phyloP scores from a whole-genome alignment of 306 rosid species.

The Cucurbita pepo region DNA sequence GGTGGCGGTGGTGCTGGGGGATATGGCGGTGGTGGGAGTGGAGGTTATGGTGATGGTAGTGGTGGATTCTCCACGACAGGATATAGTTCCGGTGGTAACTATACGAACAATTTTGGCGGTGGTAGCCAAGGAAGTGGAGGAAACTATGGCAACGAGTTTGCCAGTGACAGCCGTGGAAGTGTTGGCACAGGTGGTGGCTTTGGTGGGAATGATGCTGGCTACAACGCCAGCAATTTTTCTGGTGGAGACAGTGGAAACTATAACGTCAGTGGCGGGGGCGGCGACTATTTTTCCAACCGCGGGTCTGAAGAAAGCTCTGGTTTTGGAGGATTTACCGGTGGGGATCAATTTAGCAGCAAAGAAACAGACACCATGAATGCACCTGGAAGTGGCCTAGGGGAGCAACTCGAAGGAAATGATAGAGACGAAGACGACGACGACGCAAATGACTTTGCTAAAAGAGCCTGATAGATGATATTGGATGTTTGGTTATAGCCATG shows the following conservation, averaged over 20 bases:
- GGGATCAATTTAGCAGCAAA: constrained; percentile 10
- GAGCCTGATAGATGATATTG: constrained; percentile 32
- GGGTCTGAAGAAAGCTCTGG: constrained; percentile 14
- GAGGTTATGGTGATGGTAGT: constrained; percentile 15
- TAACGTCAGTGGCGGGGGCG: not conserved
- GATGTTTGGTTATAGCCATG: not conserved
- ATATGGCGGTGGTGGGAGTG: constrained; percentile 10
- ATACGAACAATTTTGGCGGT: constrained; percentile 21
- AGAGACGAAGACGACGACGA: constrained; percentile 36
- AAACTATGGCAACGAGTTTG: constrained; percentile 11
- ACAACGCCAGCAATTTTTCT: constrained; percentile 10
- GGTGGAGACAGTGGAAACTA: constrained; percentile 8
- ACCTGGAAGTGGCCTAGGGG: constrained; percentile 13
- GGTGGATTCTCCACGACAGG: constrained; percentile 8
- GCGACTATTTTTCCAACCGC: constrained; percentile 1
- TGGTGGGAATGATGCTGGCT: constrained; percentile 17
- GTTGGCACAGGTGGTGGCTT: constrained; percentile 10
- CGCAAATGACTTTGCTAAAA: constrained; percentile 33
- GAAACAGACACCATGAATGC: not conserved
- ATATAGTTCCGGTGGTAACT: constrained; percentile 24
- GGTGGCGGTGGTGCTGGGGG: constrained; percentile 10
- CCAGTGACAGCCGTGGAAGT: not conserved
- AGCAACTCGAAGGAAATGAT: constrained; percentile 22
- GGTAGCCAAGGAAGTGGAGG: constrained; percentile 17
- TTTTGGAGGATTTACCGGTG: constrained; percentile 13